A percentile compares a stretch with the other conserved stretches of the same genome.
phyloP scores from a whole-genome alignment of 2,329 filamentous ascomycete species.

The Saccharata proteae region DNA sequence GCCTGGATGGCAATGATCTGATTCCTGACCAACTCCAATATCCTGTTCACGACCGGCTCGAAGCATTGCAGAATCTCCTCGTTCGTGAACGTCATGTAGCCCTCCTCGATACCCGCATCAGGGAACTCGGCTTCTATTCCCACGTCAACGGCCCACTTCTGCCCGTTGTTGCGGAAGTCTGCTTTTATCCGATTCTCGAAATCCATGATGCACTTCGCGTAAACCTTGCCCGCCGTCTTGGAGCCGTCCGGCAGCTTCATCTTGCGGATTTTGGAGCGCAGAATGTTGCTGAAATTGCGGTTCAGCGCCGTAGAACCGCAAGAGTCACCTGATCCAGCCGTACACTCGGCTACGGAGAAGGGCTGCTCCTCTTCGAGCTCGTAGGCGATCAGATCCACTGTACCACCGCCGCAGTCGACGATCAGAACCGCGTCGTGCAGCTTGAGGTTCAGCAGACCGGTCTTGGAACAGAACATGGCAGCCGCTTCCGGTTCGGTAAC shows the following conservation, averaged over 20 bases:
- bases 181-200: slow-evolving; percentile 99
- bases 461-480: slow-evolving; percentile 95
- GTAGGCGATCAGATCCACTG: slow-evolving; percentile 97
- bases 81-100: slow-evolving; percentile 99
- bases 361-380: slow-evolving; percentile 97
- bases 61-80: slow-evolving; percentile 99
- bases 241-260: slow-evolving; percentile 98
- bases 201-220: slow-evolving; percentile 99
- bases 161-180: slow-evolving; percentile 96
- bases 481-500: slow-evolving; percentile 96
- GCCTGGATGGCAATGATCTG: slow-evolving; percentile 99
- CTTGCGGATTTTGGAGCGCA: slow-evolving; percentile 94
- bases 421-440: slow-evolving; percentile 97
- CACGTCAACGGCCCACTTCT: slow-evolving; percentile 98
- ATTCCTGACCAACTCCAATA: slow-evolving; percentile 89
- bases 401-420: slow-evolving; percentile 96
- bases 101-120: slow-evolving; percentile 94
- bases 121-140: slow-evolving; percentile 98
- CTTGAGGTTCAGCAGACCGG: slow-evolving; percentile 88
- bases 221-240: slow-evolving; percentile 94
- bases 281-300: slow-evolving; percentile 95
- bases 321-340: slow-evolving; percentile 90
- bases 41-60: slow-evolving; percentile 94
- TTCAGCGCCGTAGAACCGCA: slow-evolving; percentile 98
- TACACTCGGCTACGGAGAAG: slow-evolving; percentile 94